Evolutionary conservation across 2,329 filamentous ascomycete species (phyloP).

Genomic region (Hypomyces rosellus): DNA sequence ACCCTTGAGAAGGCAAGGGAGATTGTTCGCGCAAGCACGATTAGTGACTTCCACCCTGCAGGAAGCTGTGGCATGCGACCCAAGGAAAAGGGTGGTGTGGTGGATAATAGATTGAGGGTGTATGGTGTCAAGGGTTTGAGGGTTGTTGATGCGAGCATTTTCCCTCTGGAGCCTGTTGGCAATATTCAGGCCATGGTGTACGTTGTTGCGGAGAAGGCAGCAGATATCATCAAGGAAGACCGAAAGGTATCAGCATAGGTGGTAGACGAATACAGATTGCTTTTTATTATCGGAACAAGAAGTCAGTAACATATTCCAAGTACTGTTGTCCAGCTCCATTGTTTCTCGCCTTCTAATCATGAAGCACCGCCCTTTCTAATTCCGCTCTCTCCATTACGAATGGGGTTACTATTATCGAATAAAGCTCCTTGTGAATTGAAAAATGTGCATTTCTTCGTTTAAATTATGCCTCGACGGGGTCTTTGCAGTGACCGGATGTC

Average conservation of each 20-base stretch:
- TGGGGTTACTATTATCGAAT: too few species aligned
- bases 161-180: conserved; percentile 36
- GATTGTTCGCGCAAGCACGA: conserved; percentile 27
- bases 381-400: too few species aligned
- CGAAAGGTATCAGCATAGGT: background rate
- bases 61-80: conserved; percentile 48
- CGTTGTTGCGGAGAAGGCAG: conserved; percentile 34
- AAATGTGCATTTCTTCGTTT: too few species aligned
- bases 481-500: too few species aligned
- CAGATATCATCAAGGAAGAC: conserved; percentile 26
- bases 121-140: conserved; percentile 39
- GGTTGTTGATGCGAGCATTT: conserved; percentile 40
- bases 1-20: conserved; percentile 29
- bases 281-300: too few species aligned
- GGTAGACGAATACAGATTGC: background rate
- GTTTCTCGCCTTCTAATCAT: too few species aligned
- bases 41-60: conserved; percentile 40
- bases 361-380: too few species aligned
- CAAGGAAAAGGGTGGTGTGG: conserved; percentile 37
- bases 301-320: too few species aligned
- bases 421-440: too few species aligned
- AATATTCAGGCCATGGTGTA: conserved; percentile 27
- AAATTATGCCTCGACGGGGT: too few species aligned
- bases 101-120: conserved; percentile 35
- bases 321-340: too few species aligned